Evolutionary conservation across 768 basidiomycete genomes (phyloP), one percentile per base, ranked within the genome.

Genomic region (Hebeloma cylindrosporum): DNA sequence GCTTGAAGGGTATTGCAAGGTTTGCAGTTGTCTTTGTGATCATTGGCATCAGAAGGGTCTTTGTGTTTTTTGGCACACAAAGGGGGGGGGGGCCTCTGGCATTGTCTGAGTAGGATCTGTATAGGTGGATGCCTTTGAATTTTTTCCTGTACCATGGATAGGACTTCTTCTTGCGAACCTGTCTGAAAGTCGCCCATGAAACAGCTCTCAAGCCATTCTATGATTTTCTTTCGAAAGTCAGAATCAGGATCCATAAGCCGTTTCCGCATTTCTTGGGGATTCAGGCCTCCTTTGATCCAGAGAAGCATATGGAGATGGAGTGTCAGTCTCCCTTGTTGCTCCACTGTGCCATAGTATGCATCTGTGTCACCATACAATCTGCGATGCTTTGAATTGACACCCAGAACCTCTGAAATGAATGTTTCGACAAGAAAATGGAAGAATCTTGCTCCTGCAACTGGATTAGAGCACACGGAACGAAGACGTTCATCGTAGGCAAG

Each of bases 291-390:
- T 40, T 48, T 40, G 2, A 69, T 57, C 69, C 68, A 69, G 14
- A 67, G 7, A 3, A 70, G 30, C 32, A 60, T 22, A 47, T 68
- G 70, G 5, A 68, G 30, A 55, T 71, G 69, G 13, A 70, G 37
- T 1, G 65, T 65, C 1, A 61, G 36, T 3, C 60, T 39, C 2
- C 62, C 64, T 48, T 69, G 67, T 37, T 61, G 53, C 38, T 69
- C 65, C 40, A 62, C 59, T 2, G 56, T 57, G 0, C 55, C 59
- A 50, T 60, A 60, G 38, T 60, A 68, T 1, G 45, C 60, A 1
- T 50, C 14, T n/a, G 62, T 60, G 1, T 56, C 25, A 8, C 67
- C 65, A 51, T 53, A 69, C 3, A 64, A 13, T 1, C 64, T 62
- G 0, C 23, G 4, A 34, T 54, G 41, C 4, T 51, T 27, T 20